Base-by-base conservation (phyloP, 2,329 filamentous ascomycete species). In the Ophiostoma fasciatum region DNA sequence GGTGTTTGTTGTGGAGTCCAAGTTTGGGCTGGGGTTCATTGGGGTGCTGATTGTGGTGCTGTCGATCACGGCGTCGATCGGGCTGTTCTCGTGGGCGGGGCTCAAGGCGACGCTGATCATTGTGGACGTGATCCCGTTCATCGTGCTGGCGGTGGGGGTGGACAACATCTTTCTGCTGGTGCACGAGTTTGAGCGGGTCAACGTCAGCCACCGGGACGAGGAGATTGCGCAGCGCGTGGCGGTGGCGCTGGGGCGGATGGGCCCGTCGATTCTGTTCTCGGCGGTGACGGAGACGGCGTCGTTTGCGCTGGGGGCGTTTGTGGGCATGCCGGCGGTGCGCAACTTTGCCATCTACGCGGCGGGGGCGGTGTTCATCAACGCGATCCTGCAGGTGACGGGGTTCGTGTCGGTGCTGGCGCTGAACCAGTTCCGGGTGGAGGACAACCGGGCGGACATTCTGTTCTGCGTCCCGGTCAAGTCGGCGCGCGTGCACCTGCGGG, bases 141-240 rank as follows among this genome's bases (percentile, higher is more conserved):
- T 98, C 45, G 88, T 98, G 9, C 63, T 98, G 15, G 90, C 90
- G 11, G 87, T 98, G 20, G 90, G 90, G 31, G 92, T 98, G 3
- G 90, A 98, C 66, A 98, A 98, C 52, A 96, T 98, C 49, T 98
- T 98, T 61, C 64, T 98, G 38, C 94, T 98, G 40, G 90, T 98
- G 1, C 90, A 98, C 57, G 90, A 98, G 57, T 93, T 98, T 41
- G 90, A 98, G 53, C 73, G 90, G 21, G 82, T 94, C 52, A 98
- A 98, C 50, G 62, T 85, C 47, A 93, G 80, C 54, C 82, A 94
- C 49, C 84, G 87, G 0, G 87, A 96, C 50, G 80, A 87, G 43
- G 71, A 80, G 54, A 78, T 98, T 3, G 81, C 93, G 46, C 77
- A 87, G 50, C 74, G 90, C 19, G 77, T 96, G 37, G 80, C 84